phyloP scores from a whole-genome alignment of 2,329 filamentous ascomycete genomes.

The Xylogone sp. region DNA sequence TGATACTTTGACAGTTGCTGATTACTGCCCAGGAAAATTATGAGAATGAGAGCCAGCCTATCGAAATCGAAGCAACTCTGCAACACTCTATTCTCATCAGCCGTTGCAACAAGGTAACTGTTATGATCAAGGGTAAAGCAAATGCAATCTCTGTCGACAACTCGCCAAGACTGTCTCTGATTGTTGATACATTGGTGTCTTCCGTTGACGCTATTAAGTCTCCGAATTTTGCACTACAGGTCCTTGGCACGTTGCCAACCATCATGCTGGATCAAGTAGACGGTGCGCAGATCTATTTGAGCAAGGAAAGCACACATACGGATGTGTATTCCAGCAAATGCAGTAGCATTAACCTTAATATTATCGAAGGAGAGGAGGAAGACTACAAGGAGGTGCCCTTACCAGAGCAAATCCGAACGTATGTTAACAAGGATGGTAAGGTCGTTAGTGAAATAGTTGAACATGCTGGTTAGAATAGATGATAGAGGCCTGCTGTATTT shows the following conservation, averaged over 20 bases:
- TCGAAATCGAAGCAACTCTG: slow-evolving; percentile 78
- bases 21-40: slow-evolving; percentile 71
- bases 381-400: slow-evolving; percentile 86
- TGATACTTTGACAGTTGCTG: slow-evolving; percentile 3
- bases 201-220: slow-evolving; percentile 95
- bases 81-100: slow-evolving; percentile 89
- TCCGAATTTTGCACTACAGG: slow-evolving; percentile 89
- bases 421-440: slow-evolving; percentile 68
- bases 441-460: slow-evolving; percentile 93
- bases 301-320: slow-evolving; percentile 71
- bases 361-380: slow-evolving; percentile 67
- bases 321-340: slow-evolving; percentile 91
- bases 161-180: slow-evolving; percentile 74
- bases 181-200: slow-evolving; percentile 86
- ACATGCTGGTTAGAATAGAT: slow-evolving; percentile 67
- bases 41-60: slow-evolving; percentile 67
- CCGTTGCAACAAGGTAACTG: slow-evolving; percentile 84
- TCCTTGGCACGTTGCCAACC: slow-evolving; percentile 80
- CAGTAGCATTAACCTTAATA: slow-evolving; percentile 79
- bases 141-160: slow-evolving; percentile 98
- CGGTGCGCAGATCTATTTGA: slow-evolving; percentile 81
- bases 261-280: slow-evolving; percentile 92
- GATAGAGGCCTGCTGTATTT: not conserved
- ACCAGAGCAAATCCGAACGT: slow-evolving; percentile 83
- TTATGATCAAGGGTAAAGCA: slow-evolving; percentile 87